These are phyloP conservation scores for Penicillium concentricum DNA, from an alignment of 2,329 filamentous ascomycete genomes.

Conservation along the genomic window DNA sequence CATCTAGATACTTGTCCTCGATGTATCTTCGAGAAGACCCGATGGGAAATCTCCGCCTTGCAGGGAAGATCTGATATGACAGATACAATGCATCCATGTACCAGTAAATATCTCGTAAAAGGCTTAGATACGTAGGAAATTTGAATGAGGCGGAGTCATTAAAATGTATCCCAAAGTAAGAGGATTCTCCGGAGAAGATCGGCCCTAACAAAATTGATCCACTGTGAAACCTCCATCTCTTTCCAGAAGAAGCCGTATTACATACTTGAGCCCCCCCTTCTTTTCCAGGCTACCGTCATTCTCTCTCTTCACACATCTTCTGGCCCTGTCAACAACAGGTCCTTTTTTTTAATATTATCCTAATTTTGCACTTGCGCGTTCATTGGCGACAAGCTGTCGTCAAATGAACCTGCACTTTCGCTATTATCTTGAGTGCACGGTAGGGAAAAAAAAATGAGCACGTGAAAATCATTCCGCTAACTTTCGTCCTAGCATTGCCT, in stretches of 20 bases:
- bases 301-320: not conserved
- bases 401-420: slow-evolving; percentile 96
- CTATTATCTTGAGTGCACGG: slow-evolving; percentile 60
- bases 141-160: no score
- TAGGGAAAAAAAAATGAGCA: slow-evolving; percentile 49
- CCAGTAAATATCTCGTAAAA: not conserved
- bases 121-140: not conserved
- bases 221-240: slow-evolving; percentile 24
- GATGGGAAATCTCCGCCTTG: not conserved
- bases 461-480: slow-evolving; percentile 10
- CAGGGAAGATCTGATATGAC: not conserved
- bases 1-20: not conserved
- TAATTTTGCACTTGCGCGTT: slow-evolving; percentile 64
- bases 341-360: slow-evolving; percentile 6
- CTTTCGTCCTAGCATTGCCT: slow-evolving; percentile 46
- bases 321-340: slow-evolving; percentile 8
- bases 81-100: not conserved
- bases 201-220: slow-evolving; percentile 19
- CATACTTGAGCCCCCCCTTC: slow-evolving; percentile 4
- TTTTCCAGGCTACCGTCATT: slow-evolving; percentile 12
- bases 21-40: not conserved
- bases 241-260: slow-evolving; percentile 18
- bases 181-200: slow-evolving; percentile 28
- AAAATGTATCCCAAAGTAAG: not conserved
- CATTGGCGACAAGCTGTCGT: slow-evolving; percentile 79